Evolutionary conservation across 805 yeast genomes (phyloP), one percentile per base, ranked within the genome.

Genomic region (Candida lessepsii): DNA sequence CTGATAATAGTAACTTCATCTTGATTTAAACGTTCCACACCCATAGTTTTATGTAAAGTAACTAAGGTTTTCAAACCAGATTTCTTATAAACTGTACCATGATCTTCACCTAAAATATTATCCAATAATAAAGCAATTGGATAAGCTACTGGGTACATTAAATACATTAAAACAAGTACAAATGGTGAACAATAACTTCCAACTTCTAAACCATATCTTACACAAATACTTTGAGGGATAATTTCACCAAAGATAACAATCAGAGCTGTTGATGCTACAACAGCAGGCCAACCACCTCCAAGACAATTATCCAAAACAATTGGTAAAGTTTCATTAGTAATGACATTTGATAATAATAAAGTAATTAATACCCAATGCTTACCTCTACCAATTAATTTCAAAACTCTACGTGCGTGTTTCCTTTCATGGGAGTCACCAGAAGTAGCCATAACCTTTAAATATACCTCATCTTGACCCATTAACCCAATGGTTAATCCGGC

Each of bases 281-380:
- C 96, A 0, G 99, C 99, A 10, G 93, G 90, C 85, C 96, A 84
- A 1, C 99, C 99, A 30, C 98, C 98, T 35, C 98, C 98, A 10
- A 93, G 75, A 52, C 91, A 84, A 40, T 95, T 75, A 60, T 91
- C 98, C 44, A 93, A 73, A 16, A 91, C 95, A 51, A 91, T 91
- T 1, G 99, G 99, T 45, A 91, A 72, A 2, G 96, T 83, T 61
- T 91, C 97, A 60, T 90, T 90, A 32, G 97, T 90, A 57, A 90
- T 86, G 35, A 90, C 97, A 54, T 90, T 90, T 5, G 88, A 78
- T 23, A 90, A 61, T 43, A 91, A 71, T 46, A 91, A 65, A 1
- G 99, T 91, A 24, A 91, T 97, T 29, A 91, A 74, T 13, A 91
- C 89, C 96, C 98, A 90, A 64, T 91, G 99, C 60, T 91, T 91